These are phyloP conservation scores for Tolypocladium album DNA, from an alignment of 2,329 filamentous ascomycete species.

Conservation along the genomic window DNA sequence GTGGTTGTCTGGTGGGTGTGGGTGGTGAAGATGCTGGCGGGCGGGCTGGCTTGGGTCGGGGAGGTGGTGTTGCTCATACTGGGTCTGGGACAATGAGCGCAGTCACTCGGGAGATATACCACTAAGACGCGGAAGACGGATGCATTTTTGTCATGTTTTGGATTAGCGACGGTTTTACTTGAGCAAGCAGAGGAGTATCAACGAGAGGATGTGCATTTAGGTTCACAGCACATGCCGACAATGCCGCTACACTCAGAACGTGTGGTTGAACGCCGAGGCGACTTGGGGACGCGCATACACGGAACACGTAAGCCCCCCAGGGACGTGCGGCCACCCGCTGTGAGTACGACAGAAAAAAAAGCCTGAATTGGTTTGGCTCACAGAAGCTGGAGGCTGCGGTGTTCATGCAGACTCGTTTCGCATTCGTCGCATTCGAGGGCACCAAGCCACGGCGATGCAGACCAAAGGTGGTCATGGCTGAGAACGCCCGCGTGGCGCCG, in stretches of 20 bases:
- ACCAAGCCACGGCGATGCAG: background rate
- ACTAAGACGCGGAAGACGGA: background rate
- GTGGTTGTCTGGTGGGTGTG: constrained; percentile 20
- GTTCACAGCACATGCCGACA: background rate
- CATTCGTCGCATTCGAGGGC: background rate
- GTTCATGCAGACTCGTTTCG: background rate
- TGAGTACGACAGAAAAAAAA: too few relatives aligned
- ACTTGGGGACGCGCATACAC: too few relatives aligned
- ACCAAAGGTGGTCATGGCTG: background rate
- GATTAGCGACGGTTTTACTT: background rate
- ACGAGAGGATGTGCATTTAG: background rate
- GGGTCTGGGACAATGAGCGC: constrained; percentile 3
- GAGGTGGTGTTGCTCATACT: constrained; percentile 15
- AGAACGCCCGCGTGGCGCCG: too few relatives aligned
- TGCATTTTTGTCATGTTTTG: background rate
- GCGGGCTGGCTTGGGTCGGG: constrained; percentile 16
- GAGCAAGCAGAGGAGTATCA: background rate
- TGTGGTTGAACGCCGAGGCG: background rate
- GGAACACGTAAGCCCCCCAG: too few relatives aligned
- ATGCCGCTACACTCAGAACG: too few relatives aligned
- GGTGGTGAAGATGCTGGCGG: constrained; percentile 11
- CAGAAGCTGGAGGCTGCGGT: too few relatives aligned
- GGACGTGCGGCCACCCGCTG: too few relatives aligned
- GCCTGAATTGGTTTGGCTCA: too few relatives aligned
- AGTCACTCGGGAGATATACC: background rate